Conservation (phyloP, 371 early-diverging fungal genomes). For the Circinella minor region DNA sequence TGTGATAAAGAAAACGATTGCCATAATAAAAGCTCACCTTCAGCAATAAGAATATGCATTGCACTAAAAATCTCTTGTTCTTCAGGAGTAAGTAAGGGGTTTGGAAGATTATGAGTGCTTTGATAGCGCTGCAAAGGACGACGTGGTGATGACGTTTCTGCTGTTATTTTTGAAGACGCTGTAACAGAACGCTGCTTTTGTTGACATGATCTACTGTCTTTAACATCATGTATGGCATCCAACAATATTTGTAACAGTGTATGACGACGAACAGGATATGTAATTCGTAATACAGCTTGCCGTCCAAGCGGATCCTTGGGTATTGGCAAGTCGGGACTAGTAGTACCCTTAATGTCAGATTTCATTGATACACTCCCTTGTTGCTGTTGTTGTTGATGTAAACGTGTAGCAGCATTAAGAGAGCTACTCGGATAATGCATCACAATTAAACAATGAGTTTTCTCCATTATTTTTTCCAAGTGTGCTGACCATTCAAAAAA, state of each 20-base stretch:
- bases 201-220: constrained; percentile 24
- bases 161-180: not conserved
- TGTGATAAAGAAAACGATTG: not conserved
- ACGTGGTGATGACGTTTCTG: not conserved
- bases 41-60: constrained; percentile 48
- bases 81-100: constrained; percentile 15
- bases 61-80: constrained; percentile 35
- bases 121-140: not conserved
- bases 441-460: constrained; percentile 1
- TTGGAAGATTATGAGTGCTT: not conserved
- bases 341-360: not conserved
- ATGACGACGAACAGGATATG: constrained; percentile 55
- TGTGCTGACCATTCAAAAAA: constrained; percentile 26
- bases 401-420: not conserved
- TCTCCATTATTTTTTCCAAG: not conserved
- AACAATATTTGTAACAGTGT: constrained; percentile 45
- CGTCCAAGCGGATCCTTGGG: not conserved
- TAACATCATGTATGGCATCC: constrained; percentile 27
- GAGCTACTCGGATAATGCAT: constrained; percentile 49
- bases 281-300: constrained; percentile 12
- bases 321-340: not conserved
- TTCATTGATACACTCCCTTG: not conserved
- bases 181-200: not conserved
- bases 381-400: not conserved
- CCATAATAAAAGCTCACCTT: constrained; percentile 29